phyloP scores from a whole-genome alignment of 2,329 filamentous ascomycete genomes.

The Aspergillus melleus region DNA sequence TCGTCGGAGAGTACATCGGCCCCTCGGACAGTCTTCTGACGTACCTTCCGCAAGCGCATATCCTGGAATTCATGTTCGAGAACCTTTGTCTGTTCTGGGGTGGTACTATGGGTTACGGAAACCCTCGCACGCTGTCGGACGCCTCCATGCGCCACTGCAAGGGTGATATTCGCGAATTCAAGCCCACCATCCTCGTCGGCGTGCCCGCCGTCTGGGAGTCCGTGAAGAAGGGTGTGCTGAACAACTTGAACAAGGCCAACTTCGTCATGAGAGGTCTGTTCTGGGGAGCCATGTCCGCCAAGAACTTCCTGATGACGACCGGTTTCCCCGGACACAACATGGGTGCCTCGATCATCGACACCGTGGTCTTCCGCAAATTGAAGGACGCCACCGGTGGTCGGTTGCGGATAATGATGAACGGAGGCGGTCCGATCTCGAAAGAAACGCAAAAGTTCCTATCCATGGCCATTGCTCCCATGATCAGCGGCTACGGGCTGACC shows the following conservation, averaged over 20 bases:
- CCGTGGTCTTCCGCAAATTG: slow-evolving; percentile 87
- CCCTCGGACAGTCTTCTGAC: slow-evolving; percentile 78
- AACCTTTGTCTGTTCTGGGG: slow-evolving; percentile 88
- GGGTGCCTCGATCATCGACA: slow-evolving; percentile 70
- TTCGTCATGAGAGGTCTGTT: slow-evolving; percentile 76
- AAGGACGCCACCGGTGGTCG: slow-evolving; percentile 85
- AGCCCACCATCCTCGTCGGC: slow-evolving; percentile 85
- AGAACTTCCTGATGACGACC: slow-evolving; percentile 58
- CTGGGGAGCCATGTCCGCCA: slow-evolving; percentile 64
- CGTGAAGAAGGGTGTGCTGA: slow-evolving; percentile 88
- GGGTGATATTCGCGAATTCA: slow-evolving; percentile 90
- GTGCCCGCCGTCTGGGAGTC: slow-evolving; percentile 98
- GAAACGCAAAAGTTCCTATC: slow-evolving; percentile 90
- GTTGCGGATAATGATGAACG: slow-evolving; percentile 89
- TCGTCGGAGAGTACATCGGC: slow-evolving; percentile 75
- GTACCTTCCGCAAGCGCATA: slow-evolving; percentile 92
- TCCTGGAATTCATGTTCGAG: slow-evolving; percentile 94
- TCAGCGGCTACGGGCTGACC: slow-evolving; percentile 89
- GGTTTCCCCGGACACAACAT: slow-evolving; percentile 50
- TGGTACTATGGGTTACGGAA: slow-evolving; percentile 90
- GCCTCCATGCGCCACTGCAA: slow-evolving; percentile 82
- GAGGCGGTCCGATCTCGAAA: slow-evolving; percentile 84
- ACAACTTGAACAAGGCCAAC: slow-evolving; percentile 72
- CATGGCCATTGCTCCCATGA: slow-evolving; percentile 90
- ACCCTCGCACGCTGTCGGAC: slow-evolving; percentile 84